Evolutionary conservation across 2,329 filamentous ascomycete genomes (phyloP).

Genomic region (Magnaporthales sp.): DNA sequence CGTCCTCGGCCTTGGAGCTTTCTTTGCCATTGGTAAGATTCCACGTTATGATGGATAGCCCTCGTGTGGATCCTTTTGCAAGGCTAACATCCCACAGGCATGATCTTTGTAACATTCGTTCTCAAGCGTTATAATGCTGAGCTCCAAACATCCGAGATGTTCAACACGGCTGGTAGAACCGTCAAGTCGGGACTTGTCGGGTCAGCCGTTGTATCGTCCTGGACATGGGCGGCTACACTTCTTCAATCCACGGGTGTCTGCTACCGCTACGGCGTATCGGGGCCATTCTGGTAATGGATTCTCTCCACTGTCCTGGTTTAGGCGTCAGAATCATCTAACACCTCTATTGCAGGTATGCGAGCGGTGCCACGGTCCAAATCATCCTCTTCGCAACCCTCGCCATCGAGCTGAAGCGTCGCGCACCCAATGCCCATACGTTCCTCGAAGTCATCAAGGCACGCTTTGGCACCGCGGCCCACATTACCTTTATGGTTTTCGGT

Average conservation of each 20-base stretch:
- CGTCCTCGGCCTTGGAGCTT: slow-evolving; percentile 63
- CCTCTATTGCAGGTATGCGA: slow-evolving; percentile 34
- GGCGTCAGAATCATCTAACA: neutral
- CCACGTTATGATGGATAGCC: slow-evolving; percentile 17
- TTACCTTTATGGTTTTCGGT: slow-evolving; percentile 75
- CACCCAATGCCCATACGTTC: slow-evolving; percentile 80
- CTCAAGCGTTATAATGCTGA: slow-evolving; percentile 39
- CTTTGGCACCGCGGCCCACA: slow-evolving; percentile 64
- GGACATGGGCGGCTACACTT: slow-evolving; percentile 86
- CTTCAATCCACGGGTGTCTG: slow-evolving; percentile 72
- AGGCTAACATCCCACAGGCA: neutral
- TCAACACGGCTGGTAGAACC: slow-evolving; percentile 81
- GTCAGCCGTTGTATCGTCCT: slow-evolving; percentile 80
- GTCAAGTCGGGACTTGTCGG: slow-evolving; percentile 86
- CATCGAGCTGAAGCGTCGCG: slow-evolving; percentile 79
- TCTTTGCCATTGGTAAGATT: slow-evolving; percentile 55
- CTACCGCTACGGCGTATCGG: slow-evolving; percentile 63
- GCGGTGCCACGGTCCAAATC: slow-evolving; percentile 73
- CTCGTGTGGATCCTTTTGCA: neutral
- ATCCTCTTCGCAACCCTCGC: slow-evolving; percentile 83
- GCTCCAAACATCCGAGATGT: slow-evolving; percentile 86
- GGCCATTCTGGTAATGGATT: slow-evolving; percentile 35
- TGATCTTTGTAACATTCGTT: neutral
- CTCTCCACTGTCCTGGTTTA: neutral
- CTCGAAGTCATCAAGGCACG: slow-evolving; percentile 76